Conservation (phyloP, 805 yeast genomes). For the Lipomyces yamanashiensis region DNA sequence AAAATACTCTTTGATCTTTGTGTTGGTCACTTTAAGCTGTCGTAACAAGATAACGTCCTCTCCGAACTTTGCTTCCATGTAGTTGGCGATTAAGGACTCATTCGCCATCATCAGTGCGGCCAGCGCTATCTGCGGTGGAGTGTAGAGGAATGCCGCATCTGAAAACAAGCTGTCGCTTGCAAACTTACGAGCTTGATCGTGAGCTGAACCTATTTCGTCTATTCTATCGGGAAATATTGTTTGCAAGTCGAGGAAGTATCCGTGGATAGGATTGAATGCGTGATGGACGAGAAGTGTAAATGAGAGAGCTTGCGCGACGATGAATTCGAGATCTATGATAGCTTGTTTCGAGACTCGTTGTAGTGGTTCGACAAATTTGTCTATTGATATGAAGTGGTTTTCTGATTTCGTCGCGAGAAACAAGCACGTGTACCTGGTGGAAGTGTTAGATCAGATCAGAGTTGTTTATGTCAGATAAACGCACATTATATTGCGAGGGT, state of each 20-base stretch:
- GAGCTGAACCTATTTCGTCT: constrained; percentile 51
- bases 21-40: constrained; percentile 20
- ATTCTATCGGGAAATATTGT: constrained; percentile 50
- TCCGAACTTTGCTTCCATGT: constrained; percentile 67
- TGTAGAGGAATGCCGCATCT: constrained; percentile 74
- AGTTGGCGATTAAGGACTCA: constrained; percentile 64
- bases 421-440: constrained; percentile 63
- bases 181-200: constrained; percentile 70
- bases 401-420: constrained; percentile 93
- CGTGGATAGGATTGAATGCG: constrained; percentile 88
- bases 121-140: constrained; percentile 96
- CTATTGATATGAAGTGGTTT: constrained; percentile 84
- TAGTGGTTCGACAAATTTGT: constrained; percentile 72
- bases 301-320: constrained; percentile 69
- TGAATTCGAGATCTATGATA: constrained; percentile 79
- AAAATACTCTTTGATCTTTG: constrained; percentile 8
- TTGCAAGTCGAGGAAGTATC: constrained; percentile 91
- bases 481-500: constrained; percentile 77
- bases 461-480: constrained; percentile 5
- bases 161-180: constrained; percentile 72
- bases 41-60: constrained; percentile 38
- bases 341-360: constrained; percentile 66
- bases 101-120: constrained; percentile 78
- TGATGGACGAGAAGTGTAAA: constrained; percentile 88
- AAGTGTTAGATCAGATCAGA: neutral